Percentiles rank a stretch among this genome's conserved stretches.
phyloP scores from a whole-genome alignment of 129 eudicot species.

The Artemisia argyi region DNA sequence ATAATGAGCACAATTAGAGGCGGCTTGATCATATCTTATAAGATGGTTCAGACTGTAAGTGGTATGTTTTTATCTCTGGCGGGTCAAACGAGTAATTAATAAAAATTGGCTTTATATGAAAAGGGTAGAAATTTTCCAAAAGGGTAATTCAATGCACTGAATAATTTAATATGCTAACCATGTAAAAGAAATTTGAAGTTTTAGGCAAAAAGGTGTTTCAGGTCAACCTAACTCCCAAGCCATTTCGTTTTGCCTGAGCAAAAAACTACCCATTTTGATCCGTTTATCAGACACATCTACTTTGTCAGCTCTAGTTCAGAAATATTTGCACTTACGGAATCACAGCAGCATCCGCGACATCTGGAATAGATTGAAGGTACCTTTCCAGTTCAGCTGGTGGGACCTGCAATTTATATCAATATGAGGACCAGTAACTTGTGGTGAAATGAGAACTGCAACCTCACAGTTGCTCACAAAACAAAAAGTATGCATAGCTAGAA shows the following conservation, averaged over 20 bases:
- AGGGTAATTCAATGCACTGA: too few relatives aligned
- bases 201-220: background rate
- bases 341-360: too few relatives aligned
- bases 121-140: too few relatives aligned
- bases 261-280: background rate
- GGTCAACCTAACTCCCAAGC: background rate
- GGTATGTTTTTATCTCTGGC: background rate
- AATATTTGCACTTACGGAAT: too few relatives aligned
- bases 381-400: too few relatives aligned
- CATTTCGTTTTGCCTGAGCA: too few relatives aligned
- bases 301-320: too few relatives aligned
- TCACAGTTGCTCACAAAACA: background rate
- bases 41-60: conserved; percentile 1
- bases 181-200: background rate
- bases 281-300: too few relatives aligned
- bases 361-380: too few relatives aligned
- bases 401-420: too few relatives aligned
- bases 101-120: background rate
- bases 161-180: background rate
- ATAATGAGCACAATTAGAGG: background rate
- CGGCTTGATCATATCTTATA: background rate
- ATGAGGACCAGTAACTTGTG: too few relatives aligned
- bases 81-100: background rate
- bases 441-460: too few relatives aligned
- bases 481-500: background rate